Evolutionary conservation across 768 basidiomycete species (phyloP).

Genomic region (Epithele typhae): DNA sequence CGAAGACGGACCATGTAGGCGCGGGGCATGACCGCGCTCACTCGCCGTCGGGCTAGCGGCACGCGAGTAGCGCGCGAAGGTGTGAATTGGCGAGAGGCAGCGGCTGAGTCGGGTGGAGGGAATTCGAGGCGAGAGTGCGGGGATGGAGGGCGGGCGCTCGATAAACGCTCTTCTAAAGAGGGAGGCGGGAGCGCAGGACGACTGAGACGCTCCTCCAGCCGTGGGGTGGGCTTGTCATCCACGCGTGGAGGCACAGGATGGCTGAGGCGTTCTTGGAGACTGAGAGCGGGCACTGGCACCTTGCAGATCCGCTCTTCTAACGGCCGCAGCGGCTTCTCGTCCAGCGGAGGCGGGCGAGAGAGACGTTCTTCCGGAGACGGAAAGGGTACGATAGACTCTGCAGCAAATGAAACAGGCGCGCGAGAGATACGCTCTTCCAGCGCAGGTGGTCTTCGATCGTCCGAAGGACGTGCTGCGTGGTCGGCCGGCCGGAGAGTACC

Average conservation of each 20-base stretch:
- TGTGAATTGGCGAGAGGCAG: no score
- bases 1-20: slow-evolving; percentile 6
- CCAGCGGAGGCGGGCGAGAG: slow-evolving; percentile 8
- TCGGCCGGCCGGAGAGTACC: background rate
- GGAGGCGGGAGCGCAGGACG: slow-evolving; percentile 14
- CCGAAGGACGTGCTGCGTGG: slow-evolving; percentile 1
- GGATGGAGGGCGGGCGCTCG: slow-evolving; percentile 13
- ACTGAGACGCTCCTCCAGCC: slow-evolving; percentile 20
- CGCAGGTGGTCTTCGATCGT: slow-evolving; percentile 7
- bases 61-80: no score
- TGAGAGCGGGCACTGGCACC: slow-evolving; percentile 9
- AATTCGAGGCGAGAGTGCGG: slow-evolving; percentile 6
- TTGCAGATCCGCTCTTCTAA: slow-evolving; percentile 23
- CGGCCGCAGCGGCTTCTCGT: slow-evolving; percentile 14
- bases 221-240: slow-evolving; percentile 12
- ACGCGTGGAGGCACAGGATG: slow-evolving; percentile 7
- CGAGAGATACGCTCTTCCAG: slow-evolving; percentile 8
- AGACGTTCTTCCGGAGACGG: slow-evolving; percentile 18
- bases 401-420: background rate
- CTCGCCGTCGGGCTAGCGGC: slow-evolving; percentile 9
- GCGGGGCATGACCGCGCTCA: slow-evolving; percentile 5
- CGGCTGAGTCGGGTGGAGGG: no score
- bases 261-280: slow-evolving; percentile 24
- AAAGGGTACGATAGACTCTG: slow-evolving; percentile 5
- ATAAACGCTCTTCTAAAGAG: slow-evolving; percentile 21